These are phyloP conservation scores for Diplodia corticola DNA, from an alignment of 2,329 filamentous ascomycete genomes.

Conservation along the genomic window DNA sequence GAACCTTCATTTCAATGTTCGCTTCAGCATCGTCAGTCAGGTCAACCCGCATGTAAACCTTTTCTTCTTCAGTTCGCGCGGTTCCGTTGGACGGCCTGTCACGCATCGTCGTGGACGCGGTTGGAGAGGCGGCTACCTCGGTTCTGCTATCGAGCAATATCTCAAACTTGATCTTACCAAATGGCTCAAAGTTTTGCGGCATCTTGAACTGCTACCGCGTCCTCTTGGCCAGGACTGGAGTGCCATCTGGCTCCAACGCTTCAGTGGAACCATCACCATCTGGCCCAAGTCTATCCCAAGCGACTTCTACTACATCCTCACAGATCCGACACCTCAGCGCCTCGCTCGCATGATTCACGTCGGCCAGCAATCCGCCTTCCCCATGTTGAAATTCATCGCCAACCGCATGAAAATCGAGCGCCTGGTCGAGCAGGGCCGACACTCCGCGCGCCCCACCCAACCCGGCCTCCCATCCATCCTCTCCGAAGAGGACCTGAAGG, in stretches of 20 bases:
- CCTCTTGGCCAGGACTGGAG: constrained; percentile 95
- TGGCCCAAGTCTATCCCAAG: constrained; percentile 80
- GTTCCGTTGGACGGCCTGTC: constrained; percentile 80
- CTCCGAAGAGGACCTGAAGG: constrained; percentile 49
- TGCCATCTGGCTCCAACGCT: constrained; percentile 92
- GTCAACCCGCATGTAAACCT: constrained; percentile 98
- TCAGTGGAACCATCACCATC: constrained; percentile 91
- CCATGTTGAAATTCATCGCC: constrained; percentile 85
- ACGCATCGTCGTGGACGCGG: constrained; percentile 23
- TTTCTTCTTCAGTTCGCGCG: constrained; percentile 96
- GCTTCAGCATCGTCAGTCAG: constrained; percentile 84
- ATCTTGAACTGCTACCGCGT: constrained; percentile 86
- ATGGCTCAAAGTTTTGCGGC: constrained; percentile 92
- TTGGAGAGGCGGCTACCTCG: constrained; percentile 58
- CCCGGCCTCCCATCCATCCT: constrained; percentile 41
- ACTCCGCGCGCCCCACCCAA: constrained; percentile 39
- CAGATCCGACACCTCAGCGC: constrained; percentile 73
- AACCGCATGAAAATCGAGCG: constrained; percentile 86
- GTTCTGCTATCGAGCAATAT: constrained; percentile 88
- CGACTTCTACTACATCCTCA: constrained; percentile 84
- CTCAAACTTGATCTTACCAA: constrained; percentile 96
- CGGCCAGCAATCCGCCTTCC: constrained; percentile 85
- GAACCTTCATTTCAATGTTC: constrained; percentile 97
- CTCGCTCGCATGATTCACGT: constrained; percentile 87
- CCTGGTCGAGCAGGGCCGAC: constrained; percentile 58